phyloP scores from a whole-genome alignment of 2,329 filamentous ascomycete genomes.

The Ophiostoma australiae region DNA sequence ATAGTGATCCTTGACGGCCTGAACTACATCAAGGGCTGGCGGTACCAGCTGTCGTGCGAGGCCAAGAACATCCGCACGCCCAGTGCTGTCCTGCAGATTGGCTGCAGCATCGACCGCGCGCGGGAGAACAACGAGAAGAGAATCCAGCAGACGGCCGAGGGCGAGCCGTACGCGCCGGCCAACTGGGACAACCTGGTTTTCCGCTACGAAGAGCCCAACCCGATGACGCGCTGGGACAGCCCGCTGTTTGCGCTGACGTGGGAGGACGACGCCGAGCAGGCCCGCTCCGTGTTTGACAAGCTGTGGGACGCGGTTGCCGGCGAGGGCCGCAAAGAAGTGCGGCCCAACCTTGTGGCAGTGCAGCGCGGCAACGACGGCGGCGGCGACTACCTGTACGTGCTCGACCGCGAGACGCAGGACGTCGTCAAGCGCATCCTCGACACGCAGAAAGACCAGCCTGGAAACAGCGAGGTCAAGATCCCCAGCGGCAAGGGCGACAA shows the following conservation, averaged over 20 bases:
- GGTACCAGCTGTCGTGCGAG: conserved; percentile 82
- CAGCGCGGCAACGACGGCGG: conserved; percentile 57
- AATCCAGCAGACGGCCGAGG: conserved; percentile 34
- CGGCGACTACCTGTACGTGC: conserved; percentile 71
- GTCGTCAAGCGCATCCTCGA: conserved; percentile 66
- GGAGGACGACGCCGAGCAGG: conserved; percentile 64
- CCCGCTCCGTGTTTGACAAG: conserved; percentile 52
- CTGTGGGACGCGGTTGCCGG: conserved; percentile 72
- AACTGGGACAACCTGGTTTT: conserved; percentile 78
- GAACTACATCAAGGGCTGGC: conserved; percentile 88
- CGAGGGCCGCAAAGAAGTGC: conserved; percentile 55
- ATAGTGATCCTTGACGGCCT: conserved; percentile 74
- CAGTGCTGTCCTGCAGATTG: conserved; percentile 67
- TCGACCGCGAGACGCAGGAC: conserved; percentile 74
- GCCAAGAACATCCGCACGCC: conserved; percentile 73
- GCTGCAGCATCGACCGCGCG: conserved; percentile 50
- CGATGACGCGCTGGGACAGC: conserved; percentile 79
- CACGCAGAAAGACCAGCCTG: conserved; percentile 62
- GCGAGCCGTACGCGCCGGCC: conserved; percentile 47
- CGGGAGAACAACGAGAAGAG: conserved; percentile 56
- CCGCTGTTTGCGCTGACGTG: conserved; percentile 75
- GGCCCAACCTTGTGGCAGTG: conserved; percentile 71
- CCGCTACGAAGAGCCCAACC: conserved; percentile 79
- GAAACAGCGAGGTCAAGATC: conserved; percentile 54
- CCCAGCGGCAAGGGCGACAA: conserved; percentile 30